Percentiles rank a stretch among this genome's conserved stretches.
Conservation (phyloP, 805 yeast genomes). For the Yamadazyma sp. region DNA sequence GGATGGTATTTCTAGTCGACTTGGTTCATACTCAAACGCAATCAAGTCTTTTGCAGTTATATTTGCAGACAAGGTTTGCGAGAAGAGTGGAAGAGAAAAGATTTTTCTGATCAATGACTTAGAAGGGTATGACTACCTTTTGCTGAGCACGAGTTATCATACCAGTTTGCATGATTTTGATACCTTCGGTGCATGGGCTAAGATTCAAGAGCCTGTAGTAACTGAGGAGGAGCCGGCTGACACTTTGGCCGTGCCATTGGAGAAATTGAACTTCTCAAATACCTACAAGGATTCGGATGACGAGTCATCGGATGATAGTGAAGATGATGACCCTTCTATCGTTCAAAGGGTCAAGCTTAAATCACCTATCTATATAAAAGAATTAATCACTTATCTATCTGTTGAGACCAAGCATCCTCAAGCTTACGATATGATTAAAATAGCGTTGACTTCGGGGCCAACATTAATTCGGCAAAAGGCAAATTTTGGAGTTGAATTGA, state of each 20-base stretch:
- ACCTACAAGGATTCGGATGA: conserved; percentile 19
- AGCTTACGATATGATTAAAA: conserved; percentile 48
- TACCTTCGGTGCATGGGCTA: conserved; percentile 8
- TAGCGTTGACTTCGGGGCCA: conserved; percentile 54
- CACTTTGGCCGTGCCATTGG: neutral
- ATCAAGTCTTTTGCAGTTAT: conserved; percentile 55
- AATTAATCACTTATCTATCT: conserved; percentile 57
- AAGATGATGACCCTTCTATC: conserved; percentile 55
- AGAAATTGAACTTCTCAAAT: conserved; percentile 4
- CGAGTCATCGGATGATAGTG: conserved; percentile 25
- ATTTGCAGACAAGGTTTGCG: conserved; percentile 53
- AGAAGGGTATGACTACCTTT: conserved; percentile 12
- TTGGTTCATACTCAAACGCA: conserved; percentile 48
- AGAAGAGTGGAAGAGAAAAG: conserved; percentile 24
- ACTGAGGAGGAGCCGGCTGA: neutral
- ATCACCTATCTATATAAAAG: conserved; percentile 70
- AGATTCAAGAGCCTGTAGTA: conserved; percentile 5
- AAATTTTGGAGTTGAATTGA: conserved; percentile 54
- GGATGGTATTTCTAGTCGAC: conserved; percentile 50
- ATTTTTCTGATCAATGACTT: conserved; percentile 26
- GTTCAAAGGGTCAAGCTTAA: conserved; percentile 34
- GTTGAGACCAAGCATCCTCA: conserved; percentile 44
- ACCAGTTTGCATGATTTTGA: neutral
- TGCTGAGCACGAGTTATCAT: neutral
- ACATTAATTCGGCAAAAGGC: conserved; percentile 66